phyloP scores from a whole-genome alignment of 306 rosid species.

The Vigna reflexopilosa region DNA sequence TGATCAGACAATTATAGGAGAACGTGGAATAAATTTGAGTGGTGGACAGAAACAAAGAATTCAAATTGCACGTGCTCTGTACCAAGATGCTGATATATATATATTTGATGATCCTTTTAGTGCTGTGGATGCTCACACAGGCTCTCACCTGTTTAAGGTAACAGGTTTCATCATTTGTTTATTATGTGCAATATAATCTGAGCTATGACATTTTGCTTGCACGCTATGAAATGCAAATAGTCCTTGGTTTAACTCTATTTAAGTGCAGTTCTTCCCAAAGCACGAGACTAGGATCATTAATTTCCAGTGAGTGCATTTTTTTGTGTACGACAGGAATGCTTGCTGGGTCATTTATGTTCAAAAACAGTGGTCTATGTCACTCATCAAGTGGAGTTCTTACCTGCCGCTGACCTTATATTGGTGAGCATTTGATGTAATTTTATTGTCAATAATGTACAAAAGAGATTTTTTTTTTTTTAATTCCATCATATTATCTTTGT shows the following conservation, averaged over 20 bases:
- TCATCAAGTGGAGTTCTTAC: constrained; percentile 91
- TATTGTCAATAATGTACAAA: neutral
- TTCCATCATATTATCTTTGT: neutral
- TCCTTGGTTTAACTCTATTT: neutral
- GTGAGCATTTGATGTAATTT: constrained; percentile 44
- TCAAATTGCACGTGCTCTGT: constrained; percentile 85
- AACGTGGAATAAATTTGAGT: constrained; percentile 94
- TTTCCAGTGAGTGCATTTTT: neutral
- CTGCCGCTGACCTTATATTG: constrained; percentile 78
- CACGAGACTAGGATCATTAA: neutral
- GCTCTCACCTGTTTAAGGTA: constrained; percentile 90
- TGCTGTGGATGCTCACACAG: constrained; percentile 95
- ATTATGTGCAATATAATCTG: constrained; percentile 6
- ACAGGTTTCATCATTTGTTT: constrained; percentile 15
- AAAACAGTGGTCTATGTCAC: constrained; percentile 80
- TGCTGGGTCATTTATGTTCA: constrained; percentile 65
- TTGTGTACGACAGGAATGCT: constrained; percentile 67
- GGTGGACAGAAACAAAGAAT: constrained; percentile 95
- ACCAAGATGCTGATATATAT: constrained; percentile 90
- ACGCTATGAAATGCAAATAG: neutral
- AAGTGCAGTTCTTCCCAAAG: constrained; percentile 2
- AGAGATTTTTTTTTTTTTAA: neutral
- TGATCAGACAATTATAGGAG: constrained; percentile 90
- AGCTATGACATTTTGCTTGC: neutral
- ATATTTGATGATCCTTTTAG: constrained; percentile 94